Base-by-base conservation (phyloP, 371 early-diverging fungal genomes). In the Phascolomyces articulosus region DNA sequence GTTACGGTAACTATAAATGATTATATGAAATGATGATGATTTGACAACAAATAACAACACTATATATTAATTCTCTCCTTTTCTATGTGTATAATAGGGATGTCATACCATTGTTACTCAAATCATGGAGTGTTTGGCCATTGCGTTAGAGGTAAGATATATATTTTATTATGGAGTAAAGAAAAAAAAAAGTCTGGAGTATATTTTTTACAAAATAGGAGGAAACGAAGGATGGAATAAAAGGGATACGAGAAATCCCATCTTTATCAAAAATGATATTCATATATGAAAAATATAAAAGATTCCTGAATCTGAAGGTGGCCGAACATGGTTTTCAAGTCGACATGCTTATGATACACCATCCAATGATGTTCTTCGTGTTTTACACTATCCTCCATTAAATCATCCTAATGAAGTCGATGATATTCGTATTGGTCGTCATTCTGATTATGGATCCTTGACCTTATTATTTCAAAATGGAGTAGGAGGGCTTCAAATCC, bases 391-490 rank as follows among this genome's bases (percentile, higher is more conserved):
- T 59, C 87, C 87, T 10, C 60, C 78, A 15, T 48, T 69, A 31
- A 53, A 64, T 11, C 34, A 58, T 34, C 29, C 58, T 16, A 29
- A 64, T 38, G 57, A 60, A 21, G 64, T 57, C n/a, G 64, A 75
- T 51, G 67, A 69, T 15, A 83, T 79, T 23, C 49, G 83, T 27
- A 85, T 84, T 41, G 87, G 81, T 64, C 82, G 79, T 31, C 82
- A 84, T 51, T 76, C 86, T 1, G 89, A 89, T 63, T 89, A 87
- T 65, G 91, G 91, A 15, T 74, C 80, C 4, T 54, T 87, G 49
- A 90, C 91, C 4, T 61, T 90, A 18, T 67, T 89, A 47, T 85
- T 88, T 68, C 87, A 87, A 66, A 79, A 83, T 62, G 81, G 84
- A 20, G 80, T 83, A 31, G 75, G 77, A 10, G 91, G 91, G 15